phyloP scores from a whole-genome alignment of 164 flowering plant species.

The Piper betle region DNA sequence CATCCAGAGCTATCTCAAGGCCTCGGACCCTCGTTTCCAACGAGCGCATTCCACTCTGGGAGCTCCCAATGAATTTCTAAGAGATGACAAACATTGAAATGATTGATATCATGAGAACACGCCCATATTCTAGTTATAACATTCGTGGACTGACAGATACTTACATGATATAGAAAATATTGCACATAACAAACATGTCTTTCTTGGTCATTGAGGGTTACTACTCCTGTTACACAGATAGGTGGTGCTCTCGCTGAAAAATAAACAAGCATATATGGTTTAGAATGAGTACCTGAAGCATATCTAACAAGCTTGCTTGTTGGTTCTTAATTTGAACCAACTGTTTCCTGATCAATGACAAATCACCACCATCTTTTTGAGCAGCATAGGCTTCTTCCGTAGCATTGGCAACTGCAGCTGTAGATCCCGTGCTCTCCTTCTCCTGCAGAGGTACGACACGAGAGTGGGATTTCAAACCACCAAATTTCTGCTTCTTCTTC shows the following conservation, averaged over 20 bases:
- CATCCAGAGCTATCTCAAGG: conserved; percentile 71
- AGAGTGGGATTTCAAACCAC: conserved; percentile 37
- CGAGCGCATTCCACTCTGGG: conserved; percentile 69
- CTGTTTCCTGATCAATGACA: conserved; percentile 65
- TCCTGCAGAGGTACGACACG: conserved; percentile 56
- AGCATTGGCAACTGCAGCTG: conserved; percentile 13
- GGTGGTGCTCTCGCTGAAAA: no score
- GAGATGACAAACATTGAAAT: no score
- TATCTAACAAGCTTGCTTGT: conserved; percentile 67
- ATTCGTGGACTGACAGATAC: no score
- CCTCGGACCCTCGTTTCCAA: conserved; percentile 91
- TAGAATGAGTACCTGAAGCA: conserved; percentile 55
- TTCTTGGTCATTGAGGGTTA: no score
- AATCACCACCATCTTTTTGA: conserved; percentile 36
- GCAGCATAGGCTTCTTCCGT: conserved; percentile 19
- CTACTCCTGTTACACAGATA: no score
- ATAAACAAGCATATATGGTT: background rate
- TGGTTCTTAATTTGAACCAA: conserved; percentile 84
- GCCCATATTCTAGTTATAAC: no score
- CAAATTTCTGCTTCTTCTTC: conserved; percentile 23
- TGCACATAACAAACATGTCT: no score
- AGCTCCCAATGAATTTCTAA: conserved; percentile 76
- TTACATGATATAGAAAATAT: no score
- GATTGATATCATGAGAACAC: background rate
- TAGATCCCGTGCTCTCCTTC: conserved; percentile 21